Evolutionary conservation across 225 moss, liverwort and hornwort species (phyloP).

Genomic region (Lunularia cruciata): DNA sequence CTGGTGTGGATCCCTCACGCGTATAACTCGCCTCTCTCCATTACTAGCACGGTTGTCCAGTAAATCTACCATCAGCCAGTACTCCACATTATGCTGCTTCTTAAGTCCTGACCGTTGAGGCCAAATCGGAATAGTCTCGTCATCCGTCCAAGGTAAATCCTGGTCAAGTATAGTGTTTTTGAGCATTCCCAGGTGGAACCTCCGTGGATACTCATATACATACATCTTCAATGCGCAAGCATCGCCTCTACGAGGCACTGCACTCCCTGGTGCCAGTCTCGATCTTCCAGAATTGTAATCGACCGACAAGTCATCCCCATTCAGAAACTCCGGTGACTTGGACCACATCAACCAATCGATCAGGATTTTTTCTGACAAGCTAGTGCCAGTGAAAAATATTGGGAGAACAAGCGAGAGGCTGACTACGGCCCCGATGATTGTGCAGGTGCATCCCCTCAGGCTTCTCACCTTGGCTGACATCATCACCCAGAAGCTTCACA

Average conservation of each 20-base stretch:
- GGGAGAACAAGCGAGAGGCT: conserved; percentile 39
- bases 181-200: conserved; percentile 71
- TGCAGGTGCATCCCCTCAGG: conserved; percentile 34
- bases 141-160: conserved; percentile 70
- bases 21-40: conserved; percentile 43
- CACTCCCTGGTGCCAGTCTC: background rate
- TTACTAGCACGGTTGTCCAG: conserved; percentile 44
- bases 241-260: background rate
- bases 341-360: conserved; percentile 34
- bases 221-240: conserved; percentile 54
- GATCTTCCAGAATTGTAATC: background rate
- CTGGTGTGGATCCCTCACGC: conserved; percentile 63
- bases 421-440: conserved; percentile 26
- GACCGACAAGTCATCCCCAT: background rate
- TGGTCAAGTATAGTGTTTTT: conserved; percentile 35
- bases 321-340: conserved; percentile 8
- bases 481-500: background rate
- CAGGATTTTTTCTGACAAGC: conserved; percentile 25
- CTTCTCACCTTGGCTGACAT: conserved; percentile 41
- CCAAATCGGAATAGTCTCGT: conserved; percentile 52
- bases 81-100: conserved; percentile 88
- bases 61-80: conserved; percentile 82
- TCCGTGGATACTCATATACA: conserved; percentile 77
- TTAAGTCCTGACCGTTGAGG: conserved; percentile 47
- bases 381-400: conserved; percentile 25